These are phyloP conservation scores for Crucihimalaya himalaica DNA, from an alignment of 345 rosid species.

Conservation along the genomic window DNA sequence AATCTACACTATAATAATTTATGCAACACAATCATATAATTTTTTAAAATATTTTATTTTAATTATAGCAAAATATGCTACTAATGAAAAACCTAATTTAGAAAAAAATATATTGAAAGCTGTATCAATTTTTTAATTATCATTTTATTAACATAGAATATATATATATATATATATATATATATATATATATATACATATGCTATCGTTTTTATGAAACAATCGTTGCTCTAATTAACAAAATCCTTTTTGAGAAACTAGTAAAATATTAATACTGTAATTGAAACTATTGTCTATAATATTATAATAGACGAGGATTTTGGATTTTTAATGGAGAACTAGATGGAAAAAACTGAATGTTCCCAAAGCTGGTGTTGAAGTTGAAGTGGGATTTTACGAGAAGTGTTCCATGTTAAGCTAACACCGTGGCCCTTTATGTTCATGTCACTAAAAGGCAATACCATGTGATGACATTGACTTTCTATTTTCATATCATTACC, in stretches of 20 bases:
- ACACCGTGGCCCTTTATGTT: conserved; percentile 65
- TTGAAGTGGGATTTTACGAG: conserved; percentile 60
- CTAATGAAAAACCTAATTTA: too few relatives aligned
- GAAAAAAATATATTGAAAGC: too few relatives aligned
- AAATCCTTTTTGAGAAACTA: not conserved
- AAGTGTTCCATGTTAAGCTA: conserved; percentile 51
- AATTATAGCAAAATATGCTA: too few relatives aligned
- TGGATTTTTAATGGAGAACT: not conserved
- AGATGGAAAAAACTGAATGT: conserved; percentile 33
- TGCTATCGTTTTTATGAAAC: too few relatives aligned
- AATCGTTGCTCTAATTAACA: too few relatives aligned
- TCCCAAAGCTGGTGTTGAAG: conserved; percentile 59
- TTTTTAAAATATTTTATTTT: not conserved
- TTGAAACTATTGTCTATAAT: conserved; percentile 2
- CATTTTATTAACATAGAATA: not conserved
- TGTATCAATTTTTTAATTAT: too few relatives aligned
- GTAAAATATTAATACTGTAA: not conserved
- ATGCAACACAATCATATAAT: not conserved
- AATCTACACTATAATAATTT: not conserved
- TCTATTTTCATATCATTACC: conserved; percentile 11
- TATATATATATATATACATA: too few relatives aligned
- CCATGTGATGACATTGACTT: conserved; percentile 62
- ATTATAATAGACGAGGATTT: conserved; percentile 2
- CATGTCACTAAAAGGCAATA: conserved; percentile 54
- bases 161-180: too few relatives aligned